These are phyloP conservation scores for Cubamyces sp. DNA, from an alignment of 768 basidiomycete genomes.

Conservation along the genomic window DNA sequence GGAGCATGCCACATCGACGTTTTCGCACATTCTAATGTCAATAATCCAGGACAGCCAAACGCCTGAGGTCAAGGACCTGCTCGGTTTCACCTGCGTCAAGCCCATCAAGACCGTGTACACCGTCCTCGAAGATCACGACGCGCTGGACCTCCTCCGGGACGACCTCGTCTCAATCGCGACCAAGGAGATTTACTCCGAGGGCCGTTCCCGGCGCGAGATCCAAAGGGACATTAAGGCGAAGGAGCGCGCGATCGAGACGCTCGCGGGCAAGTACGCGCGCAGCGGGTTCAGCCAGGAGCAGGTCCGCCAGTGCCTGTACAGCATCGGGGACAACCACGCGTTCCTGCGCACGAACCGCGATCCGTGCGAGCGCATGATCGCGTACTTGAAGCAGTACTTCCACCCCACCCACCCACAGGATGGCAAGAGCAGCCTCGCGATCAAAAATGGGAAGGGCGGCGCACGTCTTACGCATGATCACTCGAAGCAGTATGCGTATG, in stretches of 20 bases:
- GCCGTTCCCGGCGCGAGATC: constrained; percentile 72
- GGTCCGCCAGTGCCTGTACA: constrained; percentile 80
- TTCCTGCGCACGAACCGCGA: constrained; percentile 87
- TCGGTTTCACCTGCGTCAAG: constrained; percentile 77
- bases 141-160: constrained; percentile 72
- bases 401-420: constrained; percentile 72
- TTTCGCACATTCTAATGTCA: constrained; percentile 6
- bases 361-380: constrained; percentile 86
- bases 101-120: constrained; percentile 77
- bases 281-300: constrained; percentile 64
- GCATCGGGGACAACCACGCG: constrained; percentile 89
- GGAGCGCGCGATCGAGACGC: constrained; percentile 81
- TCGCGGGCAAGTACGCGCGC: constrained; percentile 65
- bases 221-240: constrained; percentile 85
- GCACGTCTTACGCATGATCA: constrained; percentile 86
- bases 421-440: constrained; percentile 68
- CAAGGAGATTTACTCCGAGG: constrained; percentile 79
- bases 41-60: constrained; percentile 77
- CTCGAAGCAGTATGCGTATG: constrained; percentile 82
- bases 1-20: neutral
- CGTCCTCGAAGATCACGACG: constrained; percentile 66
- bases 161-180: constrained; percentile 77
- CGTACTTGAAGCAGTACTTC: constrained; percentile 75
- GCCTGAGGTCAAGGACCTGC: constrained; percentile 78
- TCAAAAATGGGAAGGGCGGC: constrained; percentile 79